Base-by-base conservation (phyloP, 305 asterid genomes). In the Ajuga reptans region DNA sequence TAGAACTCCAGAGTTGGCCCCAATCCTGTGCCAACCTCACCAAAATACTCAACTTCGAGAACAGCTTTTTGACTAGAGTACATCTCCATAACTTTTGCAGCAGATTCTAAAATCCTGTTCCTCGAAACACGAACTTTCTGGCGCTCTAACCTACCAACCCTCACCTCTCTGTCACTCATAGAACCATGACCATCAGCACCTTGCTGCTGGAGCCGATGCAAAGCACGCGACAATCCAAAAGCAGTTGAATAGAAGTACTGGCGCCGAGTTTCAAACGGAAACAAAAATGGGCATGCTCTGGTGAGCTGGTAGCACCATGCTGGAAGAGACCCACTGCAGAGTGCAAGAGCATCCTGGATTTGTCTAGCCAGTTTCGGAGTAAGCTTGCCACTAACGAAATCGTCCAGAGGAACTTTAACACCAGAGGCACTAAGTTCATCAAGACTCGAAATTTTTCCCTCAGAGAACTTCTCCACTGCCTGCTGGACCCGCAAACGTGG, bases 41-140 rank as follows among this genome's bases (percentile, higher is more conserved):
- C 99, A 80, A 94, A 94, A 86, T 94, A 94, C 76, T 94, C 99
- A 63, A 94, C 99, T 83, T 94, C 99, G 11, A 94, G 97, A 73
- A 91, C 97, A 77, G 99, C 96, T 75, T 91, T 94, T 80, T 94
- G 97, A 81, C 96, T 89, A 45, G 96, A 89, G 80, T 91, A 94
- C 99, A 94, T 86, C 78, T 94, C 98, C 99, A 94, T 94, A 64
- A 94, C 99, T 78, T 94, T 91, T 27, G 92, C 87, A 73, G 99
- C 99, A 60, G 99, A 94, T 74, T 94, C 99, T 71, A 94, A 77
- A 71, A 94, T 91, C 27, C 97, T 83, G 65, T 86, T 94, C 74
- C 99, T 83, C 21, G 99, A 89, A 68, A 94, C 98, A 68, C 99
- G 99, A 15, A 94, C 99, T 80, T 94, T 94, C 82, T 94, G 99